These are phyloP conservation scores for Fusarium pseudograminearum DNA, from an alignment of 2,329 filamentous ascomycete genomes.

Conservation along the genomic window DNA sequence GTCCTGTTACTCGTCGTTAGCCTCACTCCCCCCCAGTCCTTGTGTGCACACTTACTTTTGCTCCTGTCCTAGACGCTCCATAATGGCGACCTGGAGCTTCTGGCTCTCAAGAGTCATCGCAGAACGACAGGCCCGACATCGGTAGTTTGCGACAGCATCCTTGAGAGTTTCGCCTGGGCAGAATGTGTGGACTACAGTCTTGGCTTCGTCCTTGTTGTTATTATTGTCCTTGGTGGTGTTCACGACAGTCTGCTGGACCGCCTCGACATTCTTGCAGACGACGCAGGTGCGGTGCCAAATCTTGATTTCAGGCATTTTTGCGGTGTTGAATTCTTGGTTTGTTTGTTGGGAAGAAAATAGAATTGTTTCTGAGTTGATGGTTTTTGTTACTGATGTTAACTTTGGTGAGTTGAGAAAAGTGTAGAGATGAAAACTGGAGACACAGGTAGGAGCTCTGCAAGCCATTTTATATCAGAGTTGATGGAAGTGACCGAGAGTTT, in stretches of 20 bases:
- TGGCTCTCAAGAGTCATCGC: not conserved
- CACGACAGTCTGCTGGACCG: not conserved
- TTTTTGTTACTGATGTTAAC: not conserved
- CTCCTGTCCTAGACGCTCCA: not conserved
- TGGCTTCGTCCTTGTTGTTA: not conserved
- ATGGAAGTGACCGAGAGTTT: not conserved
- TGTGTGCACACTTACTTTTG: not conserved
- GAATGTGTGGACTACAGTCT: not conserved
- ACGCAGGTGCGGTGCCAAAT: slow-evolving; percentile 20
- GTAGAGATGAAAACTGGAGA: not conserved
- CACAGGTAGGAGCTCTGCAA: not conserved
- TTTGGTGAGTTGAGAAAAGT: not conserved
- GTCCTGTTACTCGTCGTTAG: not conserved
- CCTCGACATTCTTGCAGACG: not conserved
- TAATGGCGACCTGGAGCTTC: slow-evolving; percentile 7
- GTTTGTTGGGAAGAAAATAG: not conserved
- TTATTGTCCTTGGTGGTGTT: not conserved
- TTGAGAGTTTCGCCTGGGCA: not conserved
- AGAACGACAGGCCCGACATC: slow-evolving; percentile 16
- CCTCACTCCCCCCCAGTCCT: not conserved
- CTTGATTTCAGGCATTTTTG: slow-evolving; percentile 3
- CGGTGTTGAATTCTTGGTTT: not conserved
- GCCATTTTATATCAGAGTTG: not conserved
- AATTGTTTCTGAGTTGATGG: not conserved
- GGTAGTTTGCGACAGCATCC: slow-evolving; percentile 14